phyloP scores from a whole-genome alignment of 768 basidiomycete genomes.

The Lentinus brumalis region DNA sequence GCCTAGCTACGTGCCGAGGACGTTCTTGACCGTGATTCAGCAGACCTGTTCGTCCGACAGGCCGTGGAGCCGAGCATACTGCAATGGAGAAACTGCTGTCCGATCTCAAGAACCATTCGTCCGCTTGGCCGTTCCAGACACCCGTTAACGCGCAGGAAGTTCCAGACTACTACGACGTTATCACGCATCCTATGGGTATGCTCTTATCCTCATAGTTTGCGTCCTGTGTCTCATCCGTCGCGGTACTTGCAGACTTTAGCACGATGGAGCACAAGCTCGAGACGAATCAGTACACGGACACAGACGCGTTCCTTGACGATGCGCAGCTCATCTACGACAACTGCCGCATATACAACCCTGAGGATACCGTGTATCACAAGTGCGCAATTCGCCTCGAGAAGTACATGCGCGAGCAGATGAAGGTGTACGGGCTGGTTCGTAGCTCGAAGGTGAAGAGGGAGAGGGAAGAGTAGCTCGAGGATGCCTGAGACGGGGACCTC shows the following conservation, averaged over 20 bases:
- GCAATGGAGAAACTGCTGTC: slow-evolving; percentile 78
- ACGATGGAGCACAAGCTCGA: slow-evolving; percentile 93
- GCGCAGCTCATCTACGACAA: slow-evolving; percentile 87
- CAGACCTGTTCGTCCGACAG: slow-evolving; percentile 44
- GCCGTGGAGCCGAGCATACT: slow-evolving; percentile 58
- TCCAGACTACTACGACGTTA: slow-evolving; percentile 85
- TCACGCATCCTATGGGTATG: slow-evolving; percentile 92
- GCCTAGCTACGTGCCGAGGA: not conserved
- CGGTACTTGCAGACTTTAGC: slow-evolving; percentile 60
- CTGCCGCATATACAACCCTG: slow-evolving; percentile 85
- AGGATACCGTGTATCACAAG: slow-evolving; percentile 76
- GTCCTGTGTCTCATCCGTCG: not conserved
- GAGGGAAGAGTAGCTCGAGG: not conserved
- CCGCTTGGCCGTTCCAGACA: slow-evolving; percentile 84
- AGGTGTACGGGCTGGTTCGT: slow-evolving; percentile 19
- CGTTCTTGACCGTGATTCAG: not conserved
- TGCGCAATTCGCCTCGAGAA: slow-evolving; percentile 86
- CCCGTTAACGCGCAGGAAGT: slow-evolving; percentile 85
- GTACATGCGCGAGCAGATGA: slow-evolving; percentile 56
- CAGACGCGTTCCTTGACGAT: slow-evolving; percentile 78
- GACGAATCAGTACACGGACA: slow-evolving; percentile 74
- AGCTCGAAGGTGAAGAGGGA: slow-evolving; percentile 29
- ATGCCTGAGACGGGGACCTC: not conserved
- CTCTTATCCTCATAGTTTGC: slow-evolving; percentile 3
- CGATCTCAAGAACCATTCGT: slow-evolving; percentile 75